Conservation (phyloP, 2,329 filamentous ascomycete genomes). For the Botrytis fragariae region DNA sequence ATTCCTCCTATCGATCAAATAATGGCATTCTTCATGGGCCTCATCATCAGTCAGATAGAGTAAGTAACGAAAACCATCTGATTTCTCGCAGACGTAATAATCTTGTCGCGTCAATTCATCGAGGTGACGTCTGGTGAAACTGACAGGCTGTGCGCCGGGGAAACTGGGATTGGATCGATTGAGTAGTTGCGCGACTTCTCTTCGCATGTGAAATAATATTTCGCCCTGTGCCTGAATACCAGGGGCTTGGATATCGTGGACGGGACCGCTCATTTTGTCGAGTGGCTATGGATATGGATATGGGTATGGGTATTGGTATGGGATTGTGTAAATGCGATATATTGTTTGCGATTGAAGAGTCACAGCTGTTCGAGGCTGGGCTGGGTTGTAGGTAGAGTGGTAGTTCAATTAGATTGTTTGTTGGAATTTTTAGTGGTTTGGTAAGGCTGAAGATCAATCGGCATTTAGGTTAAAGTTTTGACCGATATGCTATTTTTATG, state of each 20-base stretch:
- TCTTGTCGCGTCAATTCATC: constrained; percentile 78
- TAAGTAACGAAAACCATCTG: constrained; percentile 93
- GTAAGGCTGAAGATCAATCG: constrained; percentile 21
- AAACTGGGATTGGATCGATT: constrained; percentile 67
- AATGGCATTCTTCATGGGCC: constrained; percentile 67
- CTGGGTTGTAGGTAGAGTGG: not conserved
- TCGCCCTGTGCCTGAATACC: constrained; percentile 64
- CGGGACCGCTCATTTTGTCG: constrained; percentile 27
- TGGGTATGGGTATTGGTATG: not conserved
- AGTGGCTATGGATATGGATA: not conserved
- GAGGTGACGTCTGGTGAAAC: constrained; percentile 79
- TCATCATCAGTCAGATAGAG: constrained; percentile 76
- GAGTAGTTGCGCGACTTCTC: constrained; percentile 74
- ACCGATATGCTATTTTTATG: constrained; percentile 1
- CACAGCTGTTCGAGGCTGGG: not conserved
- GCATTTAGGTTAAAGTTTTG: constrained; percentile 1
- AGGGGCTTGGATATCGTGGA: constrained; percentile 50
- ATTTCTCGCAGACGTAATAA: constrained; percentile 98
- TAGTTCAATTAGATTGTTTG: not conserved
- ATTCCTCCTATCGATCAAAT: constrained; percentile 96
- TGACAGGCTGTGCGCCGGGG: constrained; percentile 91
- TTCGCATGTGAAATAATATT: constrained; percentile 61
- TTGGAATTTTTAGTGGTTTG: constrained; percentile 9
- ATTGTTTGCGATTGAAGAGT: not conserved
- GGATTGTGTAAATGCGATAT: not conserved